Evolutionary conservation across 495 filamentous ascomycete species (phyloP).

Genomic region (Penicillium coprophilum): DNA sequence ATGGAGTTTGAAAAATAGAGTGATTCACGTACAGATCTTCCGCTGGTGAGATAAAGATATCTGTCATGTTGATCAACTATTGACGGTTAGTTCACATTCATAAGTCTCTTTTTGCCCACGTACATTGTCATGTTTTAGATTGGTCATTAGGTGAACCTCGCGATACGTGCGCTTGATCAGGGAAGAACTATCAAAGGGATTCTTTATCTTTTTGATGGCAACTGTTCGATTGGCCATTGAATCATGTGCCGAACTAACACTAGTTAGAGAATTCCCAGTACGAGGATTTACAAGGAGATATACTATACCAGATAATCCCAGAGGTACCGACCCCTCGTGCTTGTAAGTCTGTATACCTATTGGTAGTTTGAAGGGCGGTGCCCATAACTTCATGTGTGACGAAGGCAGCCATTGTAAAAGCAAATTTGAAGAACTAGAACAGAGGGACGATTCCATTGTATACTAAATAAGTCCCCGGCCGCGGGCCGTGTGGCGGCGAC

Average conservation of each 20-base stretch:
- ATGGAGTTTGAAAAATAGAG: not conserved
- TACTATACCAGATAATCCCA: constrained; percentile 6
- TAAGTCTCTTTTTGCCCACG: not conserved
- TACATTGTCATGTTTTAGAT: constrained; percentile 88
- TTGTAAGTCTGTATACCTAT: constrained; percentile 5
- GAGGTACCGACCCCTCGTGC: not conserved
- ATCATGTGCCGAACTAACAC: constrained; percentile 9
- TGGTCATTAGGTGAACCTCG: constrained; percentile 85
- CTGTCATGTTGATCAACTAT: constrained; percentile 87
- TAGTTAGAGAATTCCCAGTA: not conserved
- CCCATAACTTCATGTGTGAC: constrained; percentile 6
- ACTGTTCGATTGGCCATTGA: constrained; percentile 59
- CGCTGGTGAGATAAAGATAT: constrained; percentile 93
- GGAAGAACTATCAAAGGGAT: constrained; percentile 88
- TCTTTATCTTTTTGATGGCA: constrained; percentile 96
- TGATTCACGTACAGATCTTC: constrained; percentile 77
- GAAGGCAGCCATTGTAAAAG: constrained; percentile 2
- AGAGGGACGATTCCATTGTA: no score
- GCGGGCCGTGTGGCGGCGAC: not conserved
- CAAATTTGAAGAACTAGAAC: not conserved
- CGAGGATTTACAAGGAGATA: not conserved
- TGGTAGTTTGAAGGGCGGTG: not conserved
- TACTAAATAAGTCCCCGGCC: no score
- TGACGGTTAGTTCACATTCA: not conserved
- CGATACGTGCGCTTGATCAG: constrained; percentile 88